Evolutionary conservation across 441 rosid species (phyloP), one percentile per base, ranked within the genome.

Genomic region (Pelargonium myrrhifolium): DNA sequence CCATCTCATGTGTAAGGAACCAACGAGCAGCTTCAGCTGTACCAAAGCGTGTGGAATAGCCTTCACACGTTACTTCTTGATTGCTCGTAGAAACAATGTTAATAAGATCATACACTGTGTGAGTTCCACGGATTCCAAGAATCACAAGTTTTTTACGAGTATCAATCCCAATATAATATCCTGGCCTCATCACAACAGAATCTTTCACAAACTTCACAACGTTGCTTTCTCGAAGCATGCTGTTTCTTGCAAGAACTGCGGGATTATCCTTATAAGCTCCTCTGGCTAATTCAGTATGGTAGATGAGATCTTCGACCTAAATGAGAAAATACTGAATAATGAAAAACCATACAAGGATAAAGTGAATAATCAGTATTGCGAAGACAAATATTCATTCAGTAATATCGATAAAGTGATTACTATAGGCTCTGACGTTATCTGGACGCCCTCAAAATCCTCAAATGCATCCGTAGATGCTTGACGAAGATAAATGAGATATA

Each of bases 151-250:
- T 91, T 73, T 82, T 84, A 15, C 86, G 82, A 68, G 83, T 87
- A 82, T 93, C 97, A 68, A 91, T 68, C 37, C 85, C 97, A 40
- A 93, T 75, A 66, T 86, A 93, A 74, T 91, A 91, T 28, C 97
- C 97, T 51, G 99, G 99, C 82, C 99, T 88, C 95, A 91, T 85
- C 67, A 93, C 89, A 56, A 86, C 83, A 9, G 95, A 93, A 76
- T 77, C 79, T 75, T 81, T 87, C 63, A 89, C 87, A 67, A 84
- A 89, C 77, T 91, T 91, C 74, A 87, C 78, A 75, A 93, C 71
- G 49, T 86, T 84, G 66, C 83, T 83, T 73, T 93, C 96, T 68
- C 84, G 84, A 63, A 93, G 95, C 97, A 90, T 93, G 65, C 87
- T 88, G 77, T 77, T 82, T 79, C 85, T 88, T 4, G 89, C 89